A percentile compares a stretch with the other conserved stretches of the same genome.
Evolutionary conservation across 2,329 filamentous ascomycete species (phyloP).

Genomic region (Cladophialophora bantiana): DNA sequence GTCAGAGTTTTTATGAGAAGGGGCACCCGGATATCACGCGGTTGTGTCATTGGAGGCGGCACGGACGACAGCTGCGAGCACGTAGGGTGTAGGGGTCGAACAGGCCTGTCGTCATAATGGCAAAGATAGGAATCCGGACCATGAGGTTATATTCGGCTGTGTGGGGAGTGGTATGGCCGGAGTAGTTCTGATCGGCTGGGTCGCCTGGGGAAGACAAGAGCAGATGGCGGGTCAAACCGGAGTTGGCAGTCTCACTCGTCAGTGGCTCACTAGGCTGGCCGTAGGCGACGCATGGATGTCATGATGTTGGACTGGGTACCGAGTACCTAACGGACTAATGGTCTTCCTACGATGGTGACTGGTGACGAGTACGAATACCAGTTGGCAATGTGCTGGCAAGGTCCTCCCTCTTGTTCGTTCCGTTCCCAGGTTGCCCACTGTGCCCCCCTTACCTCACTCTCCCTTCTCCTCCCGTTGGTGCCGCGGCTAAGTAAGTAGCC

Average conservation of each 20-base stretch:
- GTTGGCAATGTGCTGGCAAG: constrained; percentile 25
- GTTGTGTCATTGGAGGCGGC: background rate
- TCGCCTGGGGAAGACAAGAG: background rate
- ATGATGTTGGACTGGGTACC: no score
- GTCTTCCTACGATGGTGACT: no score
- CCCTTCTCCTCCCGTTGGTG: no score
- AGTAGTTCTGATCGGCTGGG: constrained; percentile 7
- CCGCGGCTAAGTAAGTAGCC: no score
- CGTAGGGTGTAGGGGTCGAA: no score
- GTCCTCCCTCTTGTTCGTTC: background rate
- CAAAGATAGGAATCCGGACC: background rate
- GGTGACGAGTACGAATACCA: background rate
- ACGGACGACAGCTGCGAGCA: background rate
- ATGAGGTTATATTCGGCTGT: background rate
- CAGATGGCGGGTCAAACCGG: constrained; percentile 9
- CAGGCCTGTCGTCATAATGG: background rate
- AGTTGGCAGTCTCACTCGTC: constrained; percentile 8
- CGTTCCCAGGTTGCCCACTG: background rate
- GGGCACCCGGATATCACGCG: background rate
- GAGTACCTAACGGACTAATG: no score
- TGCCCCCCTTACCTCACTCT: no score
- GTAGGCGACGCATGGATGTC: background rate
- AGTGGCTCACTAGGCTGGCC: constrained; percentile 12
- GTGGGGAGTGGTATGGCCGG: background rate
- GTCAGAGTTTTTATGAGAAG: background rate